Evolutionary conservation across 148 eudicot genomes (phyloP), one percentile per base, ranked within the genome.

Genomic region (Fagopyrum esculentum): DNA sequence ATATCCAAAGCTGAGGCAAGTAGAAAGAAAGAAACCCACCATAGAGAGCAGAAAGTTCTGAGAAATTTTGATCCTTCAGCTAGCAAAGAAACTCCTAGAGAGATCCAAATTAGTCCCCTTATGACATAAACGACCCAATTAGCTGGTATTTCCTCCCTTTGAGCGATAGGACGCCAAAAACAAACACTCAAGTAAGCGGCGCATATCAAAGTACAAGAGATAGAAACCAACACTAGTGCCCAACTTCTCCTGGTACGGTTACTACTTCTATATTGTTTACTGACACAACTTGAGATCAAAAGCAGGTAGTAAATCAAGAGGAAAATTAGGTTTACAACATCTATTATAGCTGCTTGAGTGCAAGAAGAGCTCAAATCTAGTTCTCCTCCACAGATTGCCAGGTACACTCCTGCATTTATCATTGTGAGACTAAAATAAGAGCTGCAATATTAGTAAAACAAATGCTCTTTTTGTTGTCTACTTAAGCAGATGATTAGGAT

Each of bases 11-110:
- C 75, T 2, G 95, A 86, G 77, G 78, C 59, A 70, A 81, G 77
- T 17, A 86, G 71, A 78, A 85, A 88, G 74, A 82, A 86, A 45
- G 73, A 8, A 40, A 79, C 44, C 86, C 89, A 90, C 95, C 91
- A 88, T 15, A 78, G 19, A 6, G 85, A 81, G 70, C 71, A 66
- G 44, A 85, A 72, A 69, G 82, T 60, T 52, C 70, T 61, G 75
- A 82, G 46, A 83, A 78, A 77, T 84, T 81, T 86, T 6, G 78
- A 80, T 61, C 79, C 74, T 72, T 77, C 81, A 17, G 86, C 52
- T 12, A 82, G 71, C 60, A 84, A 71, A n/a, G 90, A 83, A 44
- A 81, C 69, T 17, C 84, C 76, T 43, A 90, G 76, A 50, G 82
- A 46, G 26, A 83, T 77, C 95, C 95, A 90, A 68, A 88, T 43